Base-by-base conservation (phyloP, 148 eudicot species). In the Talinum fruticosum region DNA sequence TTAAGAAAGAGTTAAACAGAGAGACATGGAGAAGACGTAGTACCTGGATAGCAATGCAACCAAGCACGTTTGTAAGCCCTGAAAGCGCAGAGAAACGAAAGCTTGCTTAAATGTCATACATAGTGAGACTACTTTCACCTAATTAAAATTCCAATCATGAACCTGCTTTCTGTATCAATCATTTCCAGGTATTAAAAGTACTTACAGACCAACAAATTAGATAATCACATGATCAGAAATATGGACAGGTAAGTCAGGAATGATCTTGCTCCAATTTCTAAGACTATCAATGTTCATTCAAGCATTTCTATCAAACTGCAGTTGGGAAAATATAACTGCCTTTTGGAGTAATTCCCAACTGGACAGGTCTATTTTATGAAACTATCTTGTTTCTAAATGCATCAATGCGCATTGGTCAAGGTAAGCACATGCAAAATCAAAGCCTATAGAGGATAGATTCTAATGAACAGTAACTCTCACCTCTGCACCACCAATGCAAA, bases 401-500 rank as follows among this genome's bases (percentile, higher is more conserved):
- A 30, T 8, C 0, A 29, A 30, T 29, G 5, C 15, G 1, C 35
- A 41, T 51, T 13, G 76, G 38, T 32, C 44, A 35, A 15, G 34
- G 8, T 14, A 41, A 1, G 37, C 69, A 74, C 24, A 75, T 34
- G 74, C 34, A 69, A 28, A 44, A 3, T 13, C 65, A 7, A 37
- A 37, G 41, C 41, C 41, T 37, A 37, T 37, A 10, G 8, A 41
- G 5, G 47, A 41, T 14, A 41, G 47, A 41, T 41, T 14, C 12
- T n/a, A n/a, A 41, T 41, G 73, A 74, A 47, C 47, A 69, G 49
- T 0, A 64, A 74, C 30, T 32, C 86, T 35, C 76, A 93, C 97
- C 96, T 93, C 97, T 71, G 87, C 88, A 75, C 97, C 97, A 76
- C 97, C 97, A 72, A 93, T 87, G 87, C 93, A 91, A 78, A 93